Evolutionary conservation across 2,329 filamentous ascomycete genomes (phyloP), one percentile per base, ranked within the genome.

Genomic region (Colletotrichum costaricense): DNA sequence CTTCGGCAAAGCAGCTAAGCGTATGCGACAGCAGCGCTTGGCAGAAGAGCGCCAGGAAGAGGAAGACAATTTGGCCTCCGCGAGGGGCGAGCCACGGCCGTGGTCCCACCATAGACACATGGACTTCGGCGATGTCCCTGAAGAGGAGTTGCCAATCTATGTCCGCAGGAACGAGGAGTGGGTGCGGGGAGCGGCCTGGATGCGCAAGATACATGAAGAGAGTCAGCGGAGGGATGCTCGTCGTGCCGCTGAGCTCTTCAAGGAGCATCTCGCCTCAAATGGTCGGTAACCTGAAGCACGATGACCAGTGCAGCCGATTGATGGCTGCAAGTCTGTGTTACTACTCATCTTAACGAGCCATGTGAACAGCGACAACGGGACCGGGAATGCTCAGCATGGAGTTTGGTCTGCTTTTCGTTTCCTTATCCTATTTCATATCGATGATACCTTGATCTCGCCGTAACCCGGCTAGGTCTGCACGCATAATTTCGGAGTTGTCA

Each of bases 131-230:
- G 80, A 84, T 63, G 77, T 85, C 16, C 78, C 81, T 4, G 79
- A 81, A 56, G 78, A 83, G 14, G 80, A 84, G 2, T 76, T 89
- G 2, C 88, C 87, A 0, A 81, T 84, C 1, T 82, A 84, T 35
- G 85, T 89, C 6, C 79, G 74, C 35, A 81, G 80, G 2, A 86
- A 89, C 65, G 80, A 84, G 1, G 80, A 79, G 1, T 89, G 88
- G 88, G 63, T 85, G 38, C 81, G 81, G 57, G 85, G 84, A 4
- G 82, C 80, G 24, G 78, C 76, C 16, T 84, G 82, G 76, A 73
- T 85, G 71, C 81, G 83, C 19, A 78, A 83, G 57, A 75, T 79
- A 3, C 76, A 78, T 12, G 67, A 78, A 28, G 73, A 79, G 56
- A 67, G 28, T 71, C 65, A n/a, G 26, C 55, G n/a, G 33, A 30